These are phyloP conservation scores for Arthrobotrys sphaeroides DNA, from an alignment of 2,329 filamentous ascomycete species.

Conservation along the genomic window DNA sequence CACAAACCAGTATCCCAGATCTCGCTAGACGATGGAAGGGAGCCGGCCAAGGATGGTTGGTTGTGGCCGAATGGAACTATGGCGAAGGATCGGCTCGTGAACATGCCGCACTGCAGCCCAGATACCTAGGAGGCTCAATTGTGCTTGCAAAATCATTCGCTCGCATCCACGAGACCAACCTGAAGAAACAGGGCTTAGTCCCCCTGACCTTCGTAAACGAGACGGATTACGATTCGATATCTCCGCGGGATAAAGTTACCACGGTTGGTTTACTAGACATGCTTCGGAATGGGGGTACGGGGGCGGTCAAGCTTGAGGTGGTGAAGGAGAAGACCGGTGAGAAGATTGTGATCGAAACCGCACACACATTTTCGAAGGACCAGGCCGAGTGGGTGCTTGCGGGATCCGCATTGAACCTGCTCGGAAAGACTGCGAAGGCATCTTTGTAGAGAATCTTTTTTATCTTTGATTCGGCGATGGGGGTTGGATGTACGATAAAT, in stretches of 20 bases:
- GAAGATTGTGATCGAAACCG: conserved; percentile 76
- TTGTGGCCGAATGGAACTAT: conserved; percentile 98
- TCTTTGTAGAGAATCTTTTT: not conserved
- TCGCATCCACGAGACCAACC: conserved; percentile 91
- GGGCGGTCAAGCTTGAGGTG: conserved; percentile 75
- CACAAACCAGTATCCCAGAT: conserved; percentile 80
- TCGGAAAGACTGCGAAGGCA: conserved; percentile 70
- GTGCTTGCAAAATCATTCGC: conserved; percentile 89
- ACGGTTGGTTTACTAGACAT: conserved; percentile 87
- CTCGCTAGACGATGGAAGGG: conserved; percentile 85
- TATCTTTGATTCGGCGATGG: not conserved
- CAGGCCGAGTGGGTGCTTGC: conserved; percentile 93
- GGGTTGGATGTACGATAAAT: conserved; percentile 22
- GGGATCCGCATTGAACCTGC: conserved; percentile 88
- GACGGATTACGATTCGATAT: conserved; percentile 83
- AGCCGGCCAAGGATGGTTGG: conserved; percentile 81
- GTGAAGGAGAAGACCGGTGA: conserved; percentile 70
- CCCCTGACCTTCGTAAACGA: conserved; percentile 90
- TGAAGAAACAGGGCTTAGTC: conserved; percentile 97
- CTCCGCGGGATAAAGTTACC: conserved; percentile 81
- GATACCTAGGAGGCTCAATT: conserved; percentile 86
- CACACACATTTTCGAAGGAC: conserved; percentile 86
- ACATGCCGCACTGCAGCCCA: conserved; percentile 87
- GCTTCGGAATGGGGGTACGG: conserved; percentile 78
- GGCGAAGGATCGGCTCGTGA: conserved; percentile 89